Conservation (phyloP, 225 moss, liverwort and hornwort genomes). For the Rhytidiadelphus loreus region DNA sequence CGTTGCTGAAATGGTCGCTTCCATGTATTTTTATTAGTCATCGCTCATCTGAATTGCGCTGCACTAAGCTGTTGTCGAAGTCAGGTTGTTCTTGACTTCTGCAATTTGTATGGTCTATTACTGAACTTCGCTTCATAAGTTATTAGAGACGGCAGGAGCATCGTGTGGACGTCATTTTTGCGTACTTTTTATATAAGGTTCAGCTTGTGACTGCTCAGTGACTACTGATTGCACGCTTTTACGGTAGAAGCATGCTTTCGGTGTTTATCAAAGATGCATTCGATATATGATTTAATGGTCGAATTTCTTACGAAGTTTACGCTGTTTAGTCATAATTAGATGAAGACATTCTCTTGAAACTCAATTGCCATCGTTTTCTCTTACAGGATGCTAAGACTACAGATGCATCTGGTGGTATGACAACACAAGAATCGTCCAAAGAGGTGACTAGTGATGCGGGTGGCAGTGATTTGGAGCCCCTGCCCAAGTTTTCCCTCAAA, state of each 20-base stretch:
- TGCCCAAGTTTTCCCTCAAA: constrained; percentile 28
- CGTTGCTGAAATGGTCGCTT: not conserved
- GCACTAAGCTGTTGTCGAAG: not conserved
- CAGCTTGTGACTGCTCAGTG: not conserved
- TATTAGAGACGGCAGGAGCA: not conserved
- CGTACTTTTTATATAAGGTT: not conserved
- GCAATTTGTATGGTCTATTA: not conserved
- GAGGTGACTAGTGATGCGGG: not conserved
- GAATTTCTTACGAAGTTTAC: not conserved
- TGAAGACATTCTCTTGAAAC: not conserved
- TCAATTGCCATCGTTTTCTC: not conserved
- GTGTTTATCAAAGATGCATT: not conserved
- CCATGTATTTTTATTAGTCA: not conserved
- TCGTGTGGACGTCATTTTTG: not conserved
- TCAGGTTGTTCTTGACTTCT: not conserved
- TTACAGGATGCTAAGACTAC: constrained; percentile 6
- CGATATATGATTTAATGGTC: not conserved
- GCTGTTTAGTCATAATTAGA: not conserved
- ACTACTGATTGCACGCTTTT: not conserved
- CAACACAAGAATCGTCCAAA: not conserved
- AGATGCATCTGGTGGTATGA: constrained; percentile 2
- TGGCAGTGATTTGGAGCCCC: constrained; percentile 9
- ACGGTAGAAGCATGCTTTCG: not conserved
- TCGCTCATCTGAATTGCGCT: not conserved
- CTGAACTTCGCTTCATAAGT: not conserved